Conservation (phyloP, 2,329 filamentous ascomycete genomes). For the Mollisia scopiformis region DNA sequence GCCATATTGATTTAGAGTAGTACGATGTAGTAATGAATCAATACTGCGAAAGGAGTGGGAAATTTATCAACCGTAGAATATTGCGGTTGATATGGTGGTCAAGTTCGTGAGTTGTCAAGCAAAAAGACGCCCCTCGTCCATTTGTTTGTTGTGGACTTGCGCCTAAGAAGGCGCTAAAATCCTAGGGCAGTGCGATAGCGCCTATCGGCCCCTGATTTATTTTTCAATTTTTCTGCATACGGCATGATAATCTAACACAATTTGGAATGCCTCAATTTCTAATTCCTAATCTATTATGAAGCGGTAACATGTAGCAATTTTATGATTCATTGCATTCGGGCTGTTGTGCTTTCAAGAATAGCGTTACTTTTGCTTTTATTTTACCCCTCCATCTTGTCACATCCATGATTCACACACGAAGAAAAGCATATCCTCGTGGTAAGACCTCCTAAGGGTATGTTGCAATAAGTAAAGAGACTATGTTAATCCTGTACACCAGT, state of each 20-base stretch:
- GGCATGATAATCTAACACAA: no score
- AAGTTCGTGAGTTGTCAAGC: slow-evolving; percentile 14
- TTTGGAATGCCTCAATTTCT: no score
- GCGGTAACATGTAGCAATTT: no score
- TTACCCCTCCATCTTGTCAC: neutral
- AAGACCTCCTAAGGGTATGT: slow-evolving; percentile 16
- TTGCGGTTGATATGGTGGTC: slow-evolving; percentile 13
- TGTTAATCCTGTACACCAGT: slow-evolving; percentile 19
- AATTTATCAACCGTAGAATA: slow-evolving; percentile 18
- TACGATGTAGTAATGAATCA: neutral
- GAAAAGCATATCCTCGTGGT: neutral
- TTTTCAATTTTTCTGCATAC: neutral
- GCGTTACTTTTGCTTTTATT: neutral
- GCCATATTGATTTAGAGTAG: slow-evolving; percentile 24
- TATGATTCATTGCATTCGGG: neutral
- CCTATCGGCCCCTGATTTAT: neutral
- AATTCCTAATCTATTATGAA: no score
- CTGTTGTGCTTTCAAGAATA: no score
- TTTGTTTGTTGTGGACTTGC: slow-evolving; percentile 13
- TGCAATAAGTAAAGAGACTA: slow-evolving; percentile 21
- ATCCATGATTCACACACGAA: neutral
- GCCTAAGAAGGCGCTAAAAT: slow-evolving; percentile 2
- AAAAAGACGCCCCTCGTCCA: slow-evolving; percentile 6
- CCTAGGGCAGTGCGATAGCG: neutral
- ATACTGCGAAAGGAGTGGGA: slow-evolving; percentile 7